Evolutionary conservation across 768 basidiomycete genomes (phyloP).

Genomic region (Pleurotus eryngii): DNA sequence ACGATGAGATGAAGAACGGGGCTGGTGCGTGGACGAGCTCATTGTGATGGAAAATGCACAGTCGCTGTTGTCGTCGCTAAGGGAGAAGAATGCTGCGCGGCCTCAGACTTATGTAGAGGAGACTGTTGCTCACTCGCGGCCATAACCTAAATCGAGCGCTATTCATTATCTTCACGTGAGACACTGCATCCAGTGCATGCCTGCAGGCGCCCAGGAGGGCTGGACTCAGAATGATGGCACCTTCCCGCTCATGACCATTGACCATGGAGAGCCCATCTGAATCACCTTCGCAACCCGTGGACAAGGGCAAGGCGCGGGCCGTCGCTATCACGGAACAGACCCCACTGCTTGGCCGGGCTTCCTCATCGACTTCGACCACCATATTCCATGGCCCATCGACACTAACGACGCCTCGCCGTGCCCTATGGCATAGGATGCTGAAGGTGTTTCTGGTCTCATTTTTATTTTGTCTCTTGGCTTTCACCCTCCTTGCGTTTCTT

Average conservation of each 20-base stretch:
- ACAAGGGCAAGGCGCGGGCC: constrained; percentile 59
- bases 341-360: constrained; percentile 44
- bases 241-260: not conserved
- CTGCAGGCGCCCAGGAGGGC: too few species aligned
- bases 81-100: not conserved
- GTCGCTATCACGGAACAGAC: constrained; percentile 47
- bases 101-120: not conserved
- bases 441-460: constrained; percentile 59
- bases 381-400: constrained; percentile 16
- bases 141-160: not conserved
- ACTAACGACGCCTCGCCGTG: constrained; percentile 23
- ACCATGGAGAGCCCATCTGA: not conserved
- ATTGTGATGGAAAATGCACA: not conserved
- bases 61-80: not conserved
- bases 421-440: constrained; percentile 34
- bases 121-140: not conserved
- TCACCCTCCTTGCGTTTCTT: constrained; percentile 45
- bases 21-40: not conserved
- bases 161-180: not conserved
- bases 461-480: constrained; percentile 41
- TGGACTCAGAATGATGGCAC: not conserved
- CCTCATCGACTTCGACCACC: constrained; percentile 26
- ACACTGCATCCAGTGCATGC: too few species aligned
- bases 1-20: not conserved
- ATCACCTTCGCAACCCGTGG: constrained; percentile 6